Evolutionary conservation across 2,329 filamentous ascomycete species (phyloP), one percentile per base, ranked within the genome.

Genomic region (Verticillium zaregamsianum): DNA sequence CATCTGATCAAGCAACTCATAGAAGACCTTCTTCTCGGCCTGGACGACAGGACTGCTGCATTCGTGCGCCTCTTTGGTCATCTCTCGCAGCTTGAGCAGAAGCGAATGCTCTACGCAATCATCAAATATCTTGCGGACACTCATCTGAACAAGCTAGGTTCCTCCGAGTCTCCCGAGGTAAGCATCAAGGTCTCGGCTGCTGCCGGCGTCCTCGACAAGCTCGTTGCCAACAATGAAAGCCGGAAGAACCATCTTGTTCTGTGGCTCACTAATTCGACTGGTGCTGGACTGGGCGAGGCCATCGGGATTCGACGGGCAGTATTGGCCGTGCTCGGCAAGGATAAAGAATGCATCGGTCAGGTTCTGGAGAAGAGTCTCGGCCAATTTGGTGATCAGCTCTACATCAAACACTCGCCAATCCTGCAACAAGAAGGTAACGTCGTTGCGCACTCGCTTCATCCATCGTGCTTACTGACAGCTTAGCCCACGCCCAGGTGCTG

Each of bases 361-460:
- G 77, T 91, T 39, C 72, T 94, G 61, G 86, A 93, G 68, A 91
- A 87, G 69, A 85, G 82, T 57, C 77, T 97, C 57, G 80, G 79
- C 45, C 85, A 90, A 57, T 97, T 98, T 73, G 91, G 92, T 1
- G 93, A 97, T 68, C 86, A 90, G 58, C 79, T 98, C 12, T 96
- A 93, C 69, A 92, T 98, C 67, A 90, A 87, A 62, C 93, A 98
- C 74, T 86, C 90, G 0, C 89, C 93, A 5, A 85, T 90, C n/a
- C 71, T 95, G 45, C 90, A 93, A 69, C 95, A 99, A 82, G 92
- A 98, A 83, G 90, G 92, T 91, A 76, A 76, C 17, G 4, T 70
- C n/a, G 14, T 17, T 5, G 11, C 2, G 15, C 3, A 23, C 28
- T 0, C 5, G n/a, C 33, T n/a, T 15, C 4, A 7, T 25, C 5